phyloP scores from a whole-genome alignment of 192 early-diverging fungal species.

The Rhizoclosmatium sp. region DNA sequence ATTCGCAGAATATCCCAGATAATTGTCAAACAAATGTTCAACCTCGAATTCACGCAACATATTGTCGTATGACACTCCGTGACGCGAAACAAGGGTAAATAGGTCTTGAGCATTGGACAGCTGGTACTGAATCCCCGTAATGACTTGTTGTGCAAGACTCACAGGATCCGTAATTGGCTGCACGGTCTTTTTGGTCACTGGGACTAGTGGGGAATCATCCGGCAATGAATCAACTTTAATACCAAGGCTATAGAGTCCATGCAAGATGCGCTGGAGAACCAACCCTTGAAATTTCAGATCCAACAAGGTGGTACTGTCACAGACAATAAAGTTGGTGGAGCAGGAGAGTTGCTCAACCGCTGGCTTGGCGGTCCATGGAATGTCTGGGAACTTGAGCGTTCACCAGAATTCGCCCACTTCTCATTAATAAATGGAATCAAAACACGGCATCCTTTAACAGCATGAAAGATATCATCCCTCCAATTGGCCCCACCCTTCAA shows the following conservation, averaged over 20 bases:
- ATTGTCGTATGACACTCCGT: not conserved
- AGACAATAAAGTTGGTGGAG: slow-evolving; percentile 36
- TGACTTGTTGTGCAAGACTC: slow-evolving; percentile 33
- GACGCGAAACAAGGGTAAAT: slow-evolving; percentile 24
- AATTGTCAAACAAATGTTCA: not conserved
- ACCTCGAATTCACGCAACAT: slow-evolving; percentile 1
- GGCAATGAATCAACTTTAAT: slow-evolving; percentile 14
- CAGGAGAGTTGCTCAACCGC: slow-evolving; percentile 20
- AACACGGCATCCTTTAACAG: slow-evolving; percentile 32
- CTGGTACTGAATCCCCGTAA: slow-evolving; percentile 35
- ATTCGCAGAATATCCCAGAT: slow-evolving; percentile 33
- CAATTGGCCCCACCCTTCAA: slow-evolving; percentile 27
- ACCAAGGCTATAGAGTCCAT: slow-evolving; percentile 28
- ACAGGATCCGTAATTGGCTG: not conserved
- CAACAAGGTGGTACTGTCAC: slow-evolving; percentile 14
- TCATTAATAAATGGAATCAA: slow-evolving; percentile 30
- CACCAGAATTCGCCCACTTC: slow-evolving; percentile 26
- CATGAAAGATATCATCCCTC: slow-evolving; percentile 21
- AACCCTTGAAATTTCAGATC: not conserved
- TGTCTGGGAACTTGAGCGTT: slow-evolving; percentile 36
- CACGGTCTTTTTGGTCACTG: slow-evolving; percentile 1
- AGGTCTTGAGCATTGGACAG: slow-evolving; percentile 38
- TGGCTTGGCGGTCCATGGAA: slow-evolving; percentile 5
- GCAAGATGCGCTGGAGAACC: slow-evolving; percentile 8
- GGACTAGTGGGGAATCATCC: slow-evolving; percentile 1